Evolutionary conservation across 768 basidiomycete genomes (phyloP).

Genomic region (Boletus eberwhitei): DNA sequence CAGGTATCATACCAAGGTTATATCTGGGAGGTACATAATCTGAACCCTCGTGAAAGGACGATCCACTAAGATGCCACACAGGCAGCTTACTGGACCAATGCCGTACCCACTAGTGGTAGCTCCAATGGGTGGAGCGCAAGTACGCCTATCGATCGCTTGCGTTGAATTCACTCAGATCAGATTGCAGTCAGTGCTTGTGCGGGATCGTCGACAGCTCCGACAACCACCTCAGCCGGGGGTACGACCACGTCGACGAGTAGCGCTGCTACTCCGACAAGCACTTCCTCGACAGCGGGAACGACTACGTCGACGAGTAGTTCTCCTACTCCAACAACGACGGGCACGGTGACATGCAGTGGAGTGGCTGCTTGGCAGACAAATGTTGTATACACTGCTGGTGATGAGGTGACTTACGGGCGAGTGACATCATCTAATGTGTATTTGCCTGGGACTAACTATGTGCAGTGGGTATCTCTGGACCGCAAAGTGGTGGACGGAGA

Average conservation of each 20-base stretch:
- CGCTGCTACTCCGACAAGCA: constrained; percentile 15
- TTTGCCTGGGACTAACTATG: constrained; percentile 1
- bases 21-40: constrained; percentile 53
- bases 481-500: constrained; percentile 63
- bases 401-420: constrained; percentile 50
- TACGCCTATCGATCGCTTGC: constrained; percentile 30
- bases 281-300: constrained; percentile 12
- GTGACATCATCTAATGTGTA: constrained; percentile 11
- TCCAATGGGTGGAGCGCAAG: constrained; percentile 65
- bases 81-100: constrained; percentile 60
- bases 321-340: constrained; percentile 17
- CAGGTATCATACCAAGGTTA: constrained; percentile 57
- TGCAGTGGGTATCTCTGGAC: constrained; percentile 37
- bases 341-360: constrained; percentile 42
- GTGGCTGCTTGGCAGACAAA: constrained; percentile 47
- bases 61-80: constrained; percentile 20
- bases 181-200: constrained; percentile 23
- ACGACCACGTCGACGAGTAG: constrained; percentile 8
- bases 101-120: constrained; percentile 43
- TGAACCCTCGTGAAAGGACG: neutral
- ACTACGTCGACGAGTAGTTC: constrained; percentile 10
- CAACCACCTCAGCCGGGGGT: constrained; percentile 17
- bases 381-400: constrained; percentile 49
- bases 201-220: constrained; percentile 8
- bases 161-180: neutral